Evolutionary conservation across 352 stramenopile species (phyloP).

Genomic region (Pythium oligandrum): DNA sequence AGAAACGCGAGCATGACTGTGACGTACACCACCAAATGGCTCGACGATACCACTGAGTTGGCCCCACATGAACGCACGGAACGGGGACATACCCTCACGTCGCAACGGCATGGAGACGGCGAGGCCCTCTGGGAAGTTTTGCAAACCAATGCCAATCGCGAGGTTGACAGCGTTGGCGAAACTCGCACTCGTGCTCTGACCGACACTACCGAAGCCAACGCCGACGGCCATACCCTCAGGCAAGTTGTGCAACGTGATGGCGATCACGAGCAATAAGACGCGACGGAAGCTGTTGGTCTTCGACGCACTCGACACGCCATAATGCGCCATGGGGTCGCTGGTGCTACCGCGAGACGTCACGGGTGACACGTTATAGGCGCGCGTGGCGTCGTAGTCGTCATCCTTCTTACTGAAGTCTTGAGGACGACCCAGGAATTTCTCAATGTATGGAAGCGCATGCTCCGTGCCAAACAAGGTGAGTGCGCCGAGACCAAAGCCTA

Average conservation of each 20-base stretch:
- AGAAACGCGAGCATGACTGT: not conserved
- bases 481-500: slow-evolving; percentile 80
- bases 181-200: slow-evolving; percentile 57
- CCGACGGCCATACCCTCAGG: slow-evolving; percentile 88
- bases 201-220: slow-evolving; percentile 86
- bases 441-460: slow-evolving; percentile 49
- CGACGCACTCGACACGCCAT: slow-evolving; percentile 15
- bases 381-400: slow-evolving; percentile 28
- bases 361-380: slow-evolving; percentile 5
- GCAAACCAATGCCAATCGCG: slow-evolving; percentile 83
- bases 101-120: slow-evolving; percentile 86
- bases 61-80: slow-evolving; percentile 86
- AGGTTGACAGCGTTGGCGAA: slow-evolving; percentile 84
- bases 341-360: not conserved
- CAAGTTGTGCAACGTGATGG: slow-evolving; percentile 89
- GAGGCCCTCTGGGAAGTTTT: slow-evolving; percentile 89
- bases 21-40: slow-evolving; percentile 77
- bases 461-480: slow-evolving; percentile 75
- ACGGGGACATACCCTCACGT: slow-evolving; percentile 78
- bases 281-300: slow-evolving; percentile 52
- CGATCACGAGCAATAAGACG: slow-evolving; percentile 84
- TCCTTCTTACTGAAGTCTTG: slow-evolving; percentile 54
- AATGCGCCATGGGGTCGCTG: slow-evolving; percentile 26
- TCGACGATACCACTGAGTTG: slow-evolving; percentile 89
- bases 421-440: slow-evolving; percentile 33